Evolutionary conservation across 345 rosid genomes (phyloP).

Genomic region (Ailanthus altissimus): DNA sequence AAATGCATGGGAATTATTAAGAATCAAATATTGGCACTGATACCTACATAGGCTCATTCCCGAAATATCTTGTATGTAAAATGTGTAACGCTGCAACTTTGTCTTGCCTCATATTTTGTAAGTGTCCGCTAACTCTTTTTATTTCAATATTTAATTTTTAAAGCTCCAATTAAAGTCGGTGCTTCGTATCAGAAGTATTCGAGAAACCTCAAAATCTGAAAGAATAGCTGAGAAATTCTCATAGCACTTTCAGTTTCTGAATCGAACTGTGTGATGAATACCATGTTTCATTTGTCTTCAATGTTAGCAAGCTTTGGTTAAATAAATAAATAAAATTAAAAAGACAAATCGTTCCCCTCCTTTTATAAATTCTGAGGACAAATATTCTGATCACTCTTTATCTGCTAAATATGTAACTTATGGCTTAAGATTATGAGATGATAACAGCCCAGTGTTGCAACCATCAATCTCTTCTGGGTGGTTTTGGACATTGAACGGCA

Average conservation of each 20-base stretch:
- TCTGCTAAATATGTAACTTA: not conserved
- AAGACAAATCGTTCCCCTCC: too few species aligned
- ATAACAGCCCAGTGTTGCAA: too few species aligned
- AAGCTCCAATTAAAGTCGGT: not conserved
- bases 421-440: too few species aligned
- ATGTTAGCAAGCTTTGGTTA: not conserved
- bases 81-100: not conserved
- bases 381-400: too few species aligned
- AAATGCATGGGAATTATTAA: conserved; percentile 81
- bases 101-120: not conserved
- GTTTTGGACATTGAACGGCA: not conserved
- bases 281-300: not conserved
- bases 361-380: too few species aligned
- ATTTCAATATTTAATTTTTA: not conserved
- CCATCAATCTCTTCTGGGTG: not conserved
- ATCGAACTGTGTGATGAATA: not conserved
- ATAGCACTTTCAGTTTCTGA: not conserved
- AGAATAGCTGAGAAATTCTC: not conserved
- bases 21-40: conserved; percentile 65
- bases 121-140: not conserved
- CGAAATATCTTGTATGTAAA: conserved; percentile 30
- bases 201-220: not conserved
- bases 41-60: conserved; percentile 41
- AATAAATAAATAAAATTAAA: too few species aligned
- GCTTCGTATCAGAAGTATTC: not conserved